Conservation (phyloP, 148 eudicot genomes). For the Heliamphora exappendiculata region DNA sequence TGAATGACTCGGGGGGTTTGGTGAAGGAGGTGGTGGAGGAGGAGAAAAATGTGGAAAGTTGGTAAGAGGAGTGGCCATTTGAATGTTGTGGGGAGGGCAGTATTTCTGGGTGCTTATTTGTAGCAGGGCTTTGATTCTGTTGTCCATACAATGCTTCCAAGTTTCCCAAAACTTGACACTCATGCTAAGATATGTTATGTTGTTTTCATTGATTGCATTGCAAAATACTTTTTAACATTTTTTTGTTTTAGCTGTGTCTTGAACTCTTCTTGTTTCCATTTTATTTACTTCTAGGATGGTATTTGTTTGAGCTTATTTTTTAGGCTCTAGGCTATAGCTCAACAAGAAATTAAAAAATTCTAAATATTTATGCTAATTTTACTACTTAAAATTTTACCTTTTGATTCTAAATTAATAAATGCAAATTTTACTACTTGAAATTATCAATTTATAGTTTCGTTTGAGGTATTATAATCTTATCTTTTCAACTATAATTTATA, state of each 20-base stretch:
- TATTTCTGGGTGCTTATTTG: slow-evolving; percentile 17
- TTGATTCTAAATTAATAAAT: too few species aligned
- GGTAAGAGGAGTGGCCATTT: slow-evolving; percentile 17
- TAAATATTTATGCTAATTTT: too few species aligned
- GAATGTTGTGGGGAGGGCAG: slow-evolving; percentile 5
- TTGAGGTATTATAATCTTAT: too few species aligned
- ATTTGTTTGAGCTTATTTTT: not conserved
- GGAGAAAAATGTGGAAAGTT: slow-evolving; percentile 27
- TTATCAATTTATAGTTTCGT: too few species aligned
- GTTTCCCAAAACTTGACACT: slow-evolving; percentile 52
- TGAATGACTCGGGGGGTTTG: slow-evolving; percentile 13
- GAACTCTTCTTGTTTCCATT: not conserved
- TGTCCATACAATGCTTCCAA: slow-evolving; percentile 36
- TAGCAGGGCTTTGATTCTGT: slow-evolving; percentile 10
- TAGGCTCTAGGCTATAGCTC: too few species aligned
- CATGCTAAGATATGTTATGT: slow-evolving; percentile 41
- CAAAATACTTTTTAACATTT: slow-evolving; percentile 29
- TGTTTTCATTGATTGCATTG: slow-evolving; percentile 38
- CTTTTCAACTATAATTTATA: too few species aligned
- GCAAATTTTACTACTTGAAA: too few species aligned
- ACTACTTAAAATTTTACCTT: too few species aligned
- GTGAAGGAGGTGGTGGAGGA: slow-evolving; percentile 30
- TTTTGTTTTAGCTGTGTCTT: too few species aligned
- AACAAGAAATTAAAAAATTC: too few species aligned
- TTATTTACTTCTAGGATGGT: not conserved